Evolutionary conservation across 371 early-diverging fungal species (phyloP).

Genomic region (Zychaea mexicana): DNA sequence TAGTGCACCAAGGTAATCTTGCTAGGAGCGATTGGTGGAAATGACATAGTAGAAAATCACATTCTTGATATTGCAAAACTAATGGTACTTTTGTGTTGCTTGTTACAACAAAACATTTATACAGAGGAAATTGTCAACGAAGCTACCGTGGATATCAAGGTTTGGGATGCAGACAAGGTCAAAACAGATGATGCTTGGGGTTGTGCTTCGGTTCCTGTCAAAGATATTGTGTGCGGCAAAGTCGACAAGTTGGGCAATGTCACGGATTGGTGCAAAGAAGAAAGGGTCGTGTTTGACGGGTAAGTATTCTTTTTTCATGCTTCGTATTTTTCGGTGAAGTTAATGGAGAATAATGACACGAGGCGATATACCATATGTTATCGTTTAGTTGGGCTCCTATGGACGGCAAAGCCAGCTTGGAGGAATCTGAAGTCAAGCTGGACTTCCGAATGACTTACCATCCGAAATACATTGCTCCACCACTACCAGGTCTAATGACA

Average conservation of each 20-base stretch:
- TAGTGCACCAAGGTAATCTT: constrained; percentile 26
- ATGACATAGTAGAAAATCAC: too few species aligned
- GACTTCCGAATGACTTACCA: constrained; percentile 30
- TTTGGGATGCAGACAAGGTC: constrained; percentile 39
- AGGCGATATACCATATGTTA: not conserved
- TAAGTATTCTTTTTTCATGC: not conserved
- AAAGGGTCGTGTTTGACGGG: constrained; percentile 34
- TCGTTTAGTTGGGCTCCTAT: constrained; percentile 30
- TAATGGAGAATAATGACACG: not conserved
- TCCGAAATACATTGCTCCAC: constrained; percentile 32
- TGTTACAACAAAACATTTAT: not conserved
- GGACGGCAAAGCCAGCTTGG: constrained; percentile 19
- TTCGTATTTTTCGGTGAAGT: not conserved
- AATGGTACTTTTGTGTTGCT: too few species aligned
- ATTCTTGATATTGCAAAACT: too few species aligned
- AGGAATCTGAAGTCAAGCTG: constrained; percentile 19
- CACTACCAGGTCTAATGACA: not conserved
- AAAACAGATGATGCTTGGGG: constrained; percentile 33
- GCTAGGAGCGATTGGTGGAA: too few species aligned
- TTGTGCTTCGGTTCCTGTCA: constrained; percentile 23
- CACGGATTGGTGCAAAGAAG: constrained; percentile 21
- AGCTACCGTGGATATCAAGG: constrained; percentile 27
- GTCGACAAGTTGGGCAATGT: constrained; percentile 27
- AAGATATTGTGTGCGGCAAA: constrained; percentile 24
- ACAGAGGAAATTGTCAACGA: constrained; percentile 32